Evolutionary conservation across 1,139 yeast genomes (phyloP), one percentile per base, ranked within the genome.

Genomic region (Yamadazyma siamensis): DNA sequence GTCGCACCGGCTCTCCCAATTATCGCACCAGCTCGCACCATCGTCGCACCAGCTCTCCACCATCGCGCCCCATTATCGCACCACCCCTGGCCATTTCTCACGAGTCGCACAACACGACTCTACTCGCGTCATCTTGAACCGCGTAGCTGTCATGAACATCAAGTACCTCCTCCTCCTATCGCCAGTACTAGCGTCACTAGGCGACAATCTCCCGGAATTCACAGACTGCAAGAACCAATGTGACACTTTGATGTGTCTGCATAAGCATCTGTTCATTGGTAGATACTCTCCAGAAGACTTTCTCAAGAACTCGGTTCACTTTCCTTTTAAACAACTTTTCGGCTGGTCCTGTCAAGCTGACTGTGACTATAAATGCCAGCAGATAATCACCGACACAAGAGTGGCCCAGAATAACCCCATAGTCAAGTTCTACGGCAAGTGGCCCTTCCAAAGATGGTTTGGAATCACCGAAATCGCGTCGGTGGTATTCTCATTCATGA

Each of bases 351-450:
- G 73, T 40, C 38, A 31, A 1, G 54, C 58, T 38, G 65, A 67
- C 35, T 68, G 75, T 43, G 52, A 55, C 34, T 68, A 68, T 41
- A 58, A 64, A 34, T 68, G 75, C 40, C 67, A 56, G 38, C 73
- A 64, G 37, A 38, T 54, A 9, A 44, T 66, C 20, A 61, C 69
- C 4, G 44, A 51, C 19, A 40, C 40, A 16, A 41, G 70, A 20
- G 31, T 37, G 13, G 16, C 17, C 6, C 25, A 34, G 0, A 52
- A 54, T 3, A 39, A 44, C 10, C 52, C 54, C 3, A 49, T 61
- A 49, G 69, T 66, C 9, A 70, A 68, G 36, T 68, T 65, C 38
- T 52, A 56, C 34, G 75, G 75, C 6, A 68, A 68, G 39, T 68
- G 75, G 75, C 74, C 74, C 3, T 68, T 68, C 37, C 36, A 33